phyloP scores from a whole-genome alignment of 768 basidiomycete species.

The Rhizopogon roseolus region DNA sequence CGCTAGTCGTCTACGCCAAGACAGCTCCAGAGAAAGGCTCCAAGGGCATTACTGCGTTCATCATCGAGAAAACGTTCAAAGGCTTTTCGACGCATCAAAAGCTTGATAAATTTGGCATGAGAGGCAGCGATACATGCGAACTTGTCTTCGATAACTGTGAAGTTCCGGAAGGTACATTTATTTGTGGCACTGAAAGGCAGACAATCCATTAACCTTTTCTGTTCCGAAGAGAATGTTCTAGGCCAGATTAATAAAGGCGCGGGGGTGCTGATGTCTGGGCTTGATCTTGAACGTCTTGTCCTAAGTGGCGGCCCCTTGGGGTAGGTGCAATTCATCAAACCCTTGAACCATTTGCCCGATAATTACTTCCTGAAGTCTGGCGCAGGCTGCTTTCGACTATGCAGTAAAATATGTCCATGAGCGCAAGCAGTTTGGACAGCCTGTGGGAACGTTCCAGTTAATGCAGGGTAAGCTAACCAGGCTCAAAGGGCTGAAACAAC shows the following conservation, averaged over 20 bases:
- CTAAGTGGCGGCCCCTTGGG: conserved; percentile 91
- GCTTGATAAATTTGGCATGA: conserved; percentile 95
- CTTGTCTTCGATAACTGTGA: conserved; percentile 87
- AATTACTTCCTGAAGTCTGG: conserved; percentile 46
- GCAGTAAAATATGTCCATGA: conserved; percentile 90
- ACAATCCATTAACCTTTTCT: background rate
- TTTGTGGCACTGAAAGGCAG: background rate
- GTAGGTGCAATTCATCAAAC: conserved; percentile 29
- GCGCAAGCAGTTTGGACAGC: conserved; percentile 84
- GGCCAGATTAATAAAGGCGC: conserved; percentile 78
- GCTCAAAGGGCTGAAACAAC: background rate
- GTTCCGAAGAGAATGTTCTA: conserved; percentile 67
- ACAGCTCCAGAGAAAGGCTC: conserved; percentile 72
- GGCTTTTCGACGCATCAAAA: conserved; percentile 91
- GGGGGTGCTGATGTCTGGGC: conserved; percentile 88
- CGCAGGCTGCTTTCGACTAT: conserved; percentile 91
- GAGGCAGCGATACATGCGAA: conserved; percentile 93
- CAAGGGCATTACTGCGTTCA: conserved; percentile 90
- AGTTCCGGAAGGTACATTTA: conserved; percentile 73
- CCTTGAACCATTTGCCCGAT: conserved; percentile 4
- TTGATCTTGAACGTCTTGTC: conserved; percentile 89
- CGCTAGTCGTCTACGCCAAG: conserved; percentile 91
- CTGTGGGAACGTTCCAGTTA: conserved; percentile 87
- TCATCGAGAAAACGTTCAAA: conserved; percentile 75
- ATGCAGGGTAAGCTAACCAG: conserved; percentile 75